These are phyloP conservation scores for Aspergillus sp. DNA, from an alignment of 2,329 filamentous ascomycete species.

Conservation along the genomic window DNA sequence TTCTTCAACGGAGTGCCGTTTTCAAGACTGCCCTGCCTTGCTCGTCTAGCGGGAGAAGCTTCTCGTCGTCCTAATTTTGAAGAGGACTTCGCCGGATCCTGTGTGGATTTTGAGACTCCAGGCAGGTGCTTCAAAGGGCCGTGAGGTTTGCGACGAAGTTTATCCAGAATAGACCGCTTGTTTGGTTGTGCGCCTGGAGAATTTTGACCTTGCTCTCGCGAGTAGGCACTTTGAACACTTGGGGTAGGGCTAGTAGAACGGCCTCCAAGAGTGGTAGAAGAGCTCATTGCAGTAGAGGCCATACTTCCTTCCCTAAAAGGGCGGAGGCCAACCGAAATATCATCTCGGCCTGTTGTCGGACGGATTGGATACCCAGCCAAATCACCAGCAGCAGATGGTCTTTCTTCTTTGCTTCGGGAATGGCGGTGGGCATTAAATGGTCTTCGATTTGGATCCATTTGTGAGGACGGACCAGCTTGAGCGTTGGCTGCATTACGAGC, in stretches of 20 bases:
- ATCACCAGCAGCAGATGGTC: constrained; percentile 31
- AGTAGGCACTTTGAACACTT: constrained; percentile 61
- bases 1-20: constrained; percentile 16
- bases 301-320: constrained; percentile 47
- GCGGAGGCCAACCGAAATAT: constrained; percentile 54
- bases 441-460: constrained; percentile 52
- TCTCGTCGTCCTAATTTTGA: constrained; percentile 26
- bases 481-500: constrained; percentile 37
- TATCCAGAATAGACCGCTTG: constrained; percentile 50
- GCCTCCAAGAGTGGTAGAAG: constrained; percentile 46
- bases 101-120: constrained; percentile 21
- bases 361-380: constrained; percentile 53
- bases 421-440: constrained; percentile 40
- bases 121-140: constrained; percentile 28
- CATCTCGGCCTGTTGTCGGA: constrained; percentile 72
- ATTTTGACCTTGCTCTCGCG: constrained; percentile 40
- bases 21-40: constrained; percentile 34
- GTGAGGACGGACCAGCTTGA: constrained; percentile 26
- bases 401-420: constrained; percentile 56
- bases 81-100: constrained; percentile 20
- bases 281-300: constrained; percentile 47
- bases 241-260: constrained; percentile 80
- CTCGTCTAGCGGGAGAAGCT: constrained; percentile 24
- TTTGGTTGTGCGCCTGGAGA: constrained; percentile 33
- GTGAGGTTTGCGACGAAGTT: constrained; percentile 46